These are phyloP conservation scores for Calonectria henricotiae DNA, from an alignment of 2,329 filamentous ascomycete genomes.

Conservation along the genomic window DNA sequence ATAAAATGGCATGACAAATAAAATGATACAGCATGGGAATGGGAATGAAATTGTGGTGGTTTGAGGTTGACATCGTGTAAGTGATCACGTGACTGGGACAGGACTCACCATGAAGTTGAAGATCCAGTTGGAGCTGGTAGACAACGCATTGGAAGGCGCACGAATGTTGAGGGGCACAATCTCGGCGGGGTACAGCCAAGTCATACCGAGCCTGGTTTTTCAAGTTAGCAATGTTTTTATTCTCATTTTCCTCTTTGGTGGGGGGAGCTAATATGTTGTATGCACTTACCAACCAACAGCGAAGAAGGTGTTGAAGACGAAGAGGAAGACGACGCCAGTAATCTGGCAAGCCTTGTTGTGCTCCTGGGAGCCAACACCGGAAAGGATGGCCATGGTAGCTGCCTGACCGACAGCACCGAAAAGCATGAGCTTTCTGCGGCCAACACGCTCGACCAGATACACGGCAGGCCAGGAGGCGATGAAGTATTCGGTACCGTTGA, in stretches of 20 bases:
- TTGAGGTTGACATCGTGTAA: no score
- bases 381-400: conserved; percentile 76
- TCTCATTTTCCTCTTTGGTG: no score
- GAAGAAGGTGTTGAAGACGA: conserved; percentile 74
- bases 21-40: no score
- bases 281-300: conserved; percentile 66
- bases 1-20: no score
- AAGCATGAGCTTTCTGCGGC: conserved; percentile 81
- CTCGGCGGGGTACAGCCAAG: conserved; percentile 78
- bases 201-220: conserved; percentile 65
- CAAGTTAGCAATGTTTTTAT: background rate
- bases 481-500: conserved; percentile 67
- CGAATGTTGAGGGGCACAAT: conserved; percentile 79
- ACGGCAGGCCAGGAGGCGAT: conserved; percentile 76
- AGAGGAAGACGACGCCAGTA: conserved; percentile 78
- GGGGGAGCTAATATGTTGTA: background rate
- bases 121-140: conserved; percentile 72
- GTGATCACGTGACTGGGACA: background rate
- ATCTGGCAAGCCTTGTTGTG: conserved; percentile 68
- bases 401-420: conserved; percentile 77
- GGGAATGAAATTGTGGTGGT: background rate
- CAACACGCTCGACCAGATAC: conserved; percentile 77
- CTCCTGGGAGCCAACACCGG: conserved; percentile 70
- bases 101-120: conserved; percentile 72
- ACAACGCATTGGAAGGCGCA: conserved; percentile 73